Percentiles rank a stretch among this genome's conserved stretches.
These are phyloP conservation scores for Leishmania tarentolae DNA, from an alignment of 208 protist genomes.

Conservation along the genomic window DNA sequence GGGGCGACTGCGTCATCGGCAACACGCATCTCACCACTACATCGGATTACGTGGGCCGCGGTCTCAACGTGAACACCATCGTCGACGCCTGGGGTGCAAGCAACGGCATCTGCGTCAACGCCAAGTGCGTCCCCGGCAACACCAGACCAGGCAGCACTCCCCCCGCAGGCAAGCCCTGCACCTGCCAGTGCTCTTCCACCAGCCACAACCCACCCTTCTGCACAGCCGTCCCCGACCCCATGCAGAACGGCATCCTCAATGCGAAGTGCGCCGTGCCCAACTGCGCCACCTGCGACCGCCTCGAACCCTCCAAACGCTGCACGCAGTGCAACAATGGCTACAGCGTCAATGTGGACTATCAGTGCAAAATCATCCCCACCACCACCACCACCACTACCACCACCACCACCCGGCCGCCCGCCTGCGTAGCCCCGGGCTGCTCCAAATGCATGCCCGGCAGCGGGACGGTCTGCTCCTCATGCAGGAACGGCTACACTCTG, in stretches of 20 bases:
- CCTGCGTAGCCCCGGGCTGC: not conserved
- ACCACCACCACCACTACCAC: not conserved
- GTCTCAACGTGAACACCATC: slow-evolving; percentile 1
- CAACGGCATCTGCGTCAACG: slow-evolving; percentile 11
- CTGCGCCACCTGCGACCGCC: slow-evolving; percentile 8
- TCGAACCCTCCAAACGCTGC: not conserved
- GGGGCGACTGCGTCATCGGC: slow-evolving; percentile 3
- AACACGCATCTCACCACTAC: not conserved
- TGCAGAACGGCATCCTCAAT: slow-evolving; percentile 5
- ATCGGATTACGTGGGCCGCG: not conserved
- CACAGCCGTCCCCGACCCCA: slow-evolving; percentile 6
- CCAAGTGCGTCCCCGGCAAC: slow-evolving; percentile 19
- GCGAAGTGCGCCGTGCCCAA: not conserved
- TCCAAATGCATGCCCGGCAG: not conserved
- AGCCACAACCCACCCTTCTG: slow-evolving; percentile 2
- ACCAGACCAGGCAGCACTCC: not conserved
- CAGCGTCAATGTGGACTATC: not conserved
- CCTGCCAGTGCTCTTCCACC: slow-evolving; percentile 13
- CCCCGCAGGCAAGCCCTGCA: not conserved
- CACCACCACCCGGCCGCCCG: too few relatives aligned
- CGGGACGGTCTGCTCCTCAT: not conserved
- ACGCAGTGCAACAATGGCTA: not conserved
- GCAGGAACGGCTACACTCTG: not conserved
- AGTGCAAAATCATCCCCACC: not conserved
- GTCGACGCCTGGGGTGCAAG: slow-evolving; percentile 6